phyloP scores from a whole-genome alignment of 1,284 basidiomycete genomes.

The Ceratobasidium sp. region DNA sequence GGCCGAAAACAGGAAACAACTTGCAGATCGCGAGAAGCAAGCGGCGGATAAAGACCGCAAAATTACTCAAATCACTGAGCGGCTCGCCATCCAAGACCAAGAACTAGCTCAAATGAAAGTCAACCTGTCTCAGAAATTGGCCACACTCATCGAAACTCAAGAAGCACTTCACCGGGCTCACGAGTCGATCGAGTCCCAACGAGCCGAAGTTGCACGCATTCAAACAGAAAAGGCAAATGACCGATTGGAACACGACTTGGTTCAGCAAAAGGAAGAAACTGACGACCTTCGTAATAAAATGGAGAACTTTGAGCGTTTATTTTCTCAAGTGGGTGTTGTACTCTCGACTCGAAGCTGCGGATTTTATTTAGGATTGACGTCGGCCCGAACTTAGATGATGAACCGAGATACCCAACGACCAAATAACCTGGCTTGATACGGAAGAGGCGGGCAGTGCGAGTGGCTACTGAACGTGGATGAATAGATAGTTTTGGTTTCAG shows the following conservation, averaged over 20 bases:
- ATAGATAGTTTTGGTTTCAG: no score
- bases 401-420: no score
- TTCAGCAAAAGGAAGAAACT: background rate
- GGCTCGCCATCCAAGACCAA: background rate
- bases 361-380: background rate
- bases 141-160: background rate
- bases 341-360: background rate
- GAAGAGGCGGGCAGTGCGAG: no score
- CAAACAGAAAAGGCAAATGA: background rate
- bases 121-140: background rate
- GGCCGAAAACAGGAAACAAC: background rate
- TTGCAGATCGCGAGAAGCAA: background rate
- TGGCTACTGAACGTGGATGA: no score
- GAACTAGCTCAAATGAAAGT: background rate
- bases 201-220: background rate
- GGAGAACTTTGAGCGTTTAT: background rate
- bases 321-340: slow-evolving; percentile 5
- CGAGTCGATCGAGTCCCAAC: background rate
- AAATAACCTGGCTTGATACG: slow-evolving; percentile 1
- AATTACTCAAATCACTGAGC: background rate
- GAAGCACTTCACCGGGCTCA: background rate
- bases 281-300: slow-evolving; percentile 3
- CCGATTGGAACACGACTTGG: background rate
- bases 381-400: background rate
- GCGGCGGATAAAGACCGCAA: background rate